Base-by-base conservation (phyloP, 2,329 filamentous ascomycete species). In the Monosporascus sp. region DNA sequence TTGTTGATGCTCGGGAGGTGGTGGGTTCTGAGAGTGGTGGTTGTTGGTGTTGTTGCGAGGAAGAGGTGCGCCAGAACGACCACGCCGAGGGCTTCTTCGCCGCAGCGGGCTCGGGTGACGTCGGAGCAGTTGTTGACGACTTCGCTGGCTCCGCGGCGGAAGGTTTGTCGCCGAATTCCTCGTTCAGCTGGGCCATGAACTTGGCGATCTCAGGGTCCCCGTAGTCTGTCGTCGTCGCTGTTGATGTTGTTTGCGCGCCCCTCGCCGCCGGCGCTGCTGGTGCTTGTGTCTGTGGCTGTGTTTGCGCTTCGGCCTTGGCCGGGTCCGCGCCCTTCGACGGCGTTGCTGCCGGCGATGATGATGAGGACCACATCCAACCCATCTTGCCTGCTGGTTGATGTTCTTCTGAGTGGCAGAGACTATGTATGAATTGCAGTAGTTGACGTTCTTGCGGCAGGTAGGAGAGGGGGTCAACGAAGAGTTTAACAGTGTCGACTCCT, bases 341-440 rank as follows among this genome's bases (percentile, higher is more conserved):
- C 43, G 61, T 31, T 11, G 60, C 48, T n/a, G 65, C 46, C 40
- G 61, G 37, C 26, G 72, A 62, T n/a, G 69, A 58, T 6, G 71
- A 73, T 55, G 71, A 73, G 55, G 78, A 73, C 80, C 81, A 86
- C 57, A 84, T 72, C 83, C 83, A 86, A 59, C 81, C 82, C 83
- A 86, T 86, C n/a, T 55, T 59, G 50, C 14, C 46, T 22, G 35
- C 47, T n/a, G 27, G 8, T 26, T 7, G 24, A 26, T 52, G 35
- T 50, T n/a, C 27, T 31, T 31, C 27, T 3, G 27, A 11, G 27
- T 31, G 9, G 27, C 9, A 4, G 27, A 8, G 27, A 7, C 16
- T 16, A 37, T 35, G 37, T 27, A 9, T 35, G 19, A 8, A 27
- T 31, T 22, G 24, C 16, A 14, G 24, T 37, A 4, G 20, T 16